Evolutionary conservation across 2,329 filamentous ascomycete species (phyloP).

Genomic region (Apiospora marii): DNA sequence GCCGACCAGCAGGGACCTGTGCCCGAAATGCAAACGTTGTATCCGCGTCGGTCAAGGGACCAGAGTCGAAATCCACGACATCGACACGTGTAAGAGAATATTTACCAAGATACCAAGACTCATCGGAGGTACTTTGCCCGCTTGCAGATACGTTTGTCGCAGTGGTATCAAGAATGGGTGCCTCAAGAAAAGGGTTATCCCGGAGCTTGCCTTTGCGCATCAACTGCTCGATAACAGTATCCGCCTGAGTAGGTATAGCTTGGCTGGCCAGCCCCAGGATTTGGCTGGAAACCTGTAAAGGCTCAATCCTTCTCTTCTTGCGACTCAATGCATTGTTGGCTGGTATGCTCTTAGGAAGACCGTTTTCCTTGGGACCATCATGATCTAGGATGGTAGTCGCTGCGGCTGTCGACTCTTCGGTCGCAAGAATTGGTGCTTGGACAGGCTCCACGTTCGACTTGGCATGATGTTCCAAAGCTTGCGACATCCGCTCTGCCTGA

Average conservation of each 20-base stretch:
- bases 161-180: background rate
- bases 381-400: background rate
- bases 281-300: conserved; percentile 23
- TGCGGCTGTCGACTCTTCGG: background rate
- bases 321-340: background rate
- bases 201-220: background rate
- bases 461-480: background rate
- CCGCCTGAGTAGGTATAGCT: conserved; percentile 11
- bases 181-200: conserved; percentile 1
- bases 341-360: background rate
- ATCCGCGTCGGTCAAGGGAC: conserved; percentile 1
- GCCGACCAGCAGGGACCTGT: background rate
- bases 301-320: conserved; percentile 39
- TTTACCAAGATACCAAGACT: conserved; percentile 36
- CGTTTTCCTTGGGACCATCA: background rate
- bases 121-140: background rate
- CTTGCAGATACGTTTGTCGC: background rate
- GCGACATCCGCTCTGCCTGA: conserved; percentile 23
- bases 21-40: background rate
- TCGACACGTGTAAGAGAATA: conserved; percentile 38
- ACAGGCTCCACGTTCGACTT: background rate
- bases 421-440: background rate
- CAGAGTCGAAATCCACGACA: conserved; percentile 31
- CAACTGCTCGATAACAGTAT: conserved; percentile 9
- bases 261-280: conserved; percentile 22